A percentile compares a stretch with the other conserved stretches of the same genome.
Evolutionary conservation across 495 filamentous ascomycete genomes (phyloP).

Genomic region (Penicillium soppii): DNA sequence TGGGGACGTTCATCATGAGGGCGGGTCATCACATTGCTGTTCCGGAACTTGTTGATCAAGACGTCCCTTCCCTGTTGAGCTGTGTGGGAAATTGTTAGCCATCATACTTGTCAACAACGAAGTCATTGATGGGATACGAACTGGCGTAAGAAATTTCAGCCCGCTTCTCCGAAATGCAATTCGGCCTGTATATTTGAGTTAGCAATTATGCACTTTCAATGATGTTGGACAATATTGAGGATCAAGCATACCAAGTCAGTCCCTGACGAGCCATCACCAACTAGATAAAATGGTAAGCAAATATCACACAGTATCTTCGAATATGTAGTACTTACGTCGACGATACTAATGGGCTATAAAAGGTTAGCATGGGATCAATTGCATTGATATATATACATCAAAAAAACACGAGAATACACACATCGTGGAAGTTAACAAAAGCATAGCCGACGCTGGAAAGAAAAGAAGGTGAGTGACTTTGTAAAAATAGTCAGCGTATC

Average conservation of each 20-base stretch:
- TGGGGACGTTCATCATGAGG: slow-evolving; percentile 78
- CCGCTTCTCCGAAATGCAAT: slow-evolving; percentile 66
- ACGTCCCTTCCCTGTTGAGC: slow-evolving; percentile 91
- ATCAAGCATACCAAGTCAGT: slow-evolving; percentile 61
- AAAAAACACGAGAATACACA: slow-evolving; percentile 40
- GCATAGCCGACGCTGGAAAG: slow-evolving; percentile 85
- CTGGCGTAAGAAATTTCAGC: slow-evolving; percentile 93
- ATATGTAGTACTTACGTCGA: slow-evolving; percentile 53
- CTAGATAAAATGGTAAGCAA: slow-evolving; percentile 45
- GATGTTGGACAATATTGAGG: background rate
- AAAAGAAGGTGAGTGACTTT: slow-evolving; percentile 18
- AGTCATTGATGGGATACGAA: slow-evolving; percentile 42
- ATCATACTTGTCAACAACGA: slow-evolving; percentile 10
- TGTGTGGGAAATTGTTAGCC: slow-evolving; percentile 42
- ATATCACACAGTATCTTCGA: background rate
- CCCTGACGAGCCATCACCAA: slow-evolving; percentile 73
- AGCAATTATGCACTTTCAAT: background rate
- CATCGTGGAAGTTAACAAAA: slow-evolving; percentile 91
- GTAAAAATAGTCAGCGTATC: background rate
- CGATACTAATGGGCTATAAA: slow-evolving; percentile 66
- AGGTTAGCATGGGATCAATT: slow-evolving; percentile 17
- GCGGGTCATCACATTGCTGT: slow-evolving; percentile 93
- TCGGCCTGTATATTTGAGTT: slow-evolving; percentile 53
- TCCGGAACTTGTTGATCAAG: slow-evolving; percentile 90
- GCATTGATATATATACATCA: background rate